phyloP scores from a whole-genome alignment of 2,329 filamentous ascomycete species.

The Capronia epimyces region DNA sequence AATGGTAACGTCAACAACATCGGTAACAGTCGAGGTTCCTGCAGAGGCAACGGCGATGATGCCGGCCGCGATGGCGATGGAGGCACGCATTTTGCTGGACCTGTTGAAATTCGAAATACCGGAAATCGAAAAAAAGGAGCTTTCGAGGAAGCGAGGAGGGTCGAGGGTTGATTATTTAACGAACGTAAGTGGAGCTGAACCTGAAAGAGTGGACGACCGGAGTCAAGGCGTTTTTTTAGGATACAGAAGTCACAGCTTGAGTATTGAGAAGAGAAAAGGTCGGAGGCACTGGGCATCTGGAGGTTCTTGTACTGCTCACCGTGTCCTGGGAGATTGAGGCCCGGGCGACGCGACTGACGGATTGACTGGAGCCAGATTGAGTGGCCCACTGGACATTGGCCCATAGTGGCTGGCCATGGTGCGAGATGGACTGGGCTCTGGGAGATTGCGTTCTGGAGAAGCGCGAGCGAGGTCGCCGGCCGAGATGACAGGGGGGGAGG shows the following conservation, averaged over 20 bases:
- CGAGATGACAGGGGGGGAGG: neutral
- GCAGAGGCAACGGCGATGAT: constrained; percentile 34
- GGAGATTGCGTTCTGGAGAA: constrained; percentile 15
- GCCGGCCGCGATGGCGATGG: constrained; percentile 34
- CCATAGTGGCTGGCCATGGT: constrained; percentile 1
- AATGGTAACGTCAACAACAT: constrained; percentile 57
- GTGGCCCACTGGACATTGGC: constrained; percentile 10
- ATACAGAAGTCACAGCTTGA: constrained; percentile 26
- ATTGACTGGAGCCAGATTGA: constrained; percentile 12
- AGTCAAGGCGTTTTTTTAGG: constrained; percentile 22
- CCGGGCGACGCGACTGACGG: constrained; percentile 3
- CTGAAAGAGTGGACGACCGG: constrained; percentile 31
- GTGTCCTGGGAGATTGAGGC: constrained; percentile 22
- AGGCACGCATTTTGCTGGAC: constrained; percentile 30
- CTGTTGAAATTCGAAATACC: constrained; percentile 21
- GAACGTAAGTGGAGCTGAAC: constrained; percentile 27
- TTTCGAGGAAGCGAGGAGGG: constrained; percentile 14
- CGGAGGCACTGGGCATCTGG: constrained; percentile 18
- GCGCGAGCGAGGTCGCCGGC: neutral
- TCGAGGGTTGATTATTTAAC: constrained; percentile 17
- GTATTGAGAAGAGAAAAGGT: constrained; percentile 20
- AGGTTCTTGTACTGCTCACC: constrained; percentile 21
- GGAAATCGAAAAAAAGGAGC: constrained; percentile 11
- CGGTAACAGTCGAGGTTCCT: constrained; percentile 46
- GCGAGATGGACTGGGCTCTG: constrained; percentile 4